Evolutionary conservation across 108 stramenopile species (phyloP).

Genomic region (Pseudonitzschia multistriata): DNA sequence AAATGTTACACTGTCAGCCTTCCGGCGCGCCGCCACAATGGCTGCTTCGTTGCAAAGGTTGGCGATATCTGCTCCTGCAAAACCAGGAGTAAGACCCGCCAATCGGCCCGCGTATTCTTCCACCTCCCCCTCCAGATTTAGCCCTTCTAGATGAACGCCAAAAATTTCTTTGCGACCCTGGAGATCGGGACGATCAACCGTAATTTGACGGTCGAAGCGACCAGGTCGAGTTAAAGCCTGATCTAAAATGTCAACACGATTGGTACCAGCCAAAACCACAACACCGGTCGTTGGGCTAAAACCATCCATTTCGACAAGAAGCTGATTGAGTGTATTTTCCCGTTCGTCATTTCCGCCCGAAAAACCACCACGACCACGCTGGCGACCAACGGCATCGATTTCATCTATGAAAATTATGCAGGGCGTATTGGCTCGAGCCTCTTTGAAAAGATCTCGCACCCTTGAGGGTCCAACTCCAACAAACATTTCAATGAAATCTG

Average conservation of each 20-base stretch:
- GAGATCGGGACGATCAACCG: conserved; percentile 83
- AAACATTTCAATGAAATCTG: conserved; percentile 95
- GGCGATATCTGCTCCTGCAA: conserved; percentile 88
- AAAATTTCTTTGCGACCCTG: conserved; percentile 83
- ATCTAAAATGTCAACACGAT: conserved; percentile 91
- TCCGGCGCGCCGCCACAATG: conserved; percentile 75
- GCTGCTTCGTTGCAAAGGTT: conserved; percentile 93
- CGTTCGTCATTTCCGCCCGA: conserved; percentile 92
- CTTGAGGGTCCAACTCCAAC: conserved; percentile 94
- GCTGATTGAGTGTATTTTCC: conserved; percentile 91
- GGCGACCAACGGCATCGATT: conserved; percentile 95
- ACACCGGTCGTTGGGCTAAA: conserved; percentile 79
- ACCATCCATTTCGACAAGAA: conserved; percentile 92
- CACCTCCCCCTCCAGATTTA: conserved; percentile 70
- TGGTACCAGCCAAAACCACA: conserved; percentile 92
- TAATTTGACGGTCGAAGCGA: conserved; percentile 93
- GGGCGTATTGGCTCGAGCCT: conserved; percentile 87
- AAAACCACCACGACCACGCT: conserved; percentile 63
- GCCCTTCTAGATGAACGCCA: conserved; percentile 71
- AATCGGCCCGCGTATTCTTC: conserved; percentile 53
- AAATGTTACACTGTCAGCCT: conserved; percentile 53
- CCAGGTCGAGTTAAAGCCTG: conserved; percentile 89
- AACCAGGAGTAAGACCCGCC: conserved; percentile 86
- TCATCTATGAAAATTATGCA: conserved; percentile 99
- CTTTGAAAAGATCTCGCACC: conserved; percentile 92